Evolutionary conservation across 2,329 filamentous ascomycete genomes (phyloP), one percentile per base, ranked within the genome.

Genomic region (Epichloe typhina): DNA sequence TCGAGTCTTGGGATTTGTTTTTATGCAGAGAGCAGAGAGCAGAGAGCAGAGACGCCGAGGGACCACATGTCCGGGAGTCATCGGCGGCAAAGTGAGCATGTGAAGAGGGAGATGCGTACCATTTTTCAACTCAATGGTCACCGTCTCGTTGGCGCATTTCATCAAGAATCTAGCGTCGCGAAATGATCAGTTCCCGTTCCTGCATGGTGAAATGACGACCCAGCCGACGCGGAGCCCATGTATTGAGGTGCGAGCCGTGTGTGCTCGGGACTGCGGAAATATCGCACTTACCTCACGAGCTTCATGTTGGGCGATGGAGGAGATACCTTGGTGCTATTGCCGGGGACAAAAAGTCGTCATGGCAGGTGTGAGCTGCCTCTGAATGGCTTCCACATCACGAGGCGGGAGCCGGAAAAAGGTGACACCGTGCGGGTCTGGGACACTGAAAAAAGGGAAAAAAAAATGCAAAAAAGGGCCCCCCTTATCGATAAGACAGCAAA

Each of bases 111-210:
- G 8, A 17, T 23, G 42, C 68, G 44, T 75, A 93, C 90, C 93
- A 80, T 97, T 97, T 72, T 98, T 98, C 60, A 98, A 77, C 72
- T 98, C 93, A 69, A 98, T 87, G 43, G 91, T 97, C 63, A 97
- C 93, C 63, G 93, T 95, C 75, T 98, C 93, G 71, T 96, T 97
- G 70, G 87, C 83, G 71, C 91, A 97, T 77, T 98, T 98, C 91
- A 97, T 97, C 61, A 98, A 77, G 70, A 98, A 98, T 69, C 93
- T 97, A 69, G 33, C 33, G 48, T 50, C 41, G 21, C 46, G 46
- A 23, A 33, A 38, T 8, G 15, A 41, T 52, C 31, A 52, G 50
- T 38, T 41, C 38, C 17, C 26, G 50, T 56, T 51, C 55, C 55
- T 56, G 54, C 44, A 55, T 45, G 47, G 57, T 54, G 46, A 6